Percentiles rank a stretch among this genome's conserved stretches.
Conservation (phyloP, 2,329 filamentous ascomycete species). For the Diaporthe sp. region DNA sequence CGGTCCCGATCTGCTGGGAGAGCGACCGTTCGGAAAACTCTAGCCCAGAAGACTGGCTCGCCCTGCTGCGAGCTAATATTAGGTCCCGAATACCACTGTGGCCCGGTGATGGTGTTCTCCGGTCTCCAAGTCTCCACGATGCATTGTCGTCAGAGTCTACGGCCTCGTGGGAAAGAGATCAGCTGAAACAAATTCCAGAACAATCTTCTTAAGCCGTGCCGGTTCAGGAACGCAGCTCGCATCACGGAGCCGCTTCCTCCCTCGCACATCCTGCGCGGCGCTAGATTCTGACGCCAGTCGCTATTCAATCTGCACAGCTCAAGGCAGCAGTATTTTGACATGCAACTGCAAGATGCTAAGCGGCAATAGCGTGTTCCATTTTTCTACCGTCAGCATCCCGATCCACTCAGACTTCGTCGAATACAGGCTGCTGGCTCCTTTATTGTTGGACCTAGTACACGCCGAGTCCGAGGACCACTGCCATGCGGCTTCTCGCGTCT, state of each 20-base stretch:
- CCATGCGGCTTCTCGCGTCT: not conserved
- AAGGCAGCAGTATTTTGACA: slow-evolving; percentile 27
- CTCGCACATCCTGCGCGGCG: slow-evolving; percentile 4
- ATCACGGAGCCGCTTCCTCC: not conserved
- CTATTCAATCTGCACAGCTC: not conserved
- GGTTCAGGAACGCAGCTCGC: not conserved
- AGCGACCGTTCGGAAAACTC: slow-evolving; percentile 2
- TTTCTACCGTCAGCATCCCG: not conserved
- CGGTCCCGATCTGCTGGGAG: slow-evolving; percentile 27
- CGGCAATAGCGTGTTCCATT: not conserved
- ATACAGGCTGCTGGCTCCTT: not conserved
- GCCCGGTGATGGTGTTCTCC: slow-evolving; percentile 24
- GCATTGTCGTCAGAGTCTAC: not conserved
- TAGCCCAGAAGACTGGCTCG: slow-evolving; percentile 3
- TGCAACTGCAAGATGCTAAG: not conserved
- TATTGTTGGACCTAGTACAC: not conserved
- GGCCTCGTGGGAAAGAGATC: slow-evolving; percentile 23
- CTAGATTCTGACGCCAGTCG: slow-evolving; percentile 13
- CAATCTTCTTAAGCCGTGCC: not conserved
- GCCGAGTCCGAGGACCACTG: not conserved
- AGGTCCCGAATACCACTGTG: slow-evolving; percentile 23
- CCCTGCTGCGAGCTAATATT: slow-evolving; percentile 8
- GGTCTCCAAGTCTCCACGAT: slow-evolving; percentile 15
- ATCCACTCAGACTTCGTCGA: not conserved
- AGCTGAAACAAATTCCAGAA: slow-evolving; percentile 32